Evolutionary conservation across 371 early-diverging fungal genomes (phyloP), one percentile per base, ranked within the genome.

Genomic region (Saksenaea vasiformis): DNA sequence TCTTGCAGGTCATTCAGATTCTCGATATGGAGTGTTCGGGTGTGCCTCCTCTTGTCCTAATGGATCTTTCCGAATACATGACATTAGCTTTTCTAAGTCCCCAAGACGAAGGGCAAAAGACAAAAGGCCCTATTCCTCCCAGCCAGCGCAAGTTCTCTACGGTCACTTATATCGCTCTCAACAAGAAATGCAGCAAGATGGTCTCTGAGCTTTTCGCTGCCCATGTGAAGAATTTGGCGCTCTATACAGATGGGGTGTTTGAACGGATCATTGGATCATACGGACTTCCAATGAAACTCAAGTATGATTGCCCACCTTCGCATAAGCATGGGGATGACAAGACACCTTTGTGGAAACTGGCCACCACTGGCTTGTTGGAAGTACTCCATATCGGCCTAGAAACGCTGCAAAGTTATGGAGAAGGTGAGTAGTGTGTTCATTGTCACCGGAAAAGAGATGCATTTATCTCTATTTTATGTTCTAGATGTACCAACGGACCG

Each of bases 271-370:
- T 93, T 58, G 79, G 77, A 37, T 85, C 87, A 1, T 79, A 90
- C 66, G 89, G 89, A 5, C 68, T 88, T 4, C 88, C 91, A 0
- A 91, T 94, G 92, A 79, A 83, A 19, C 77, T 88, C 8, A 89
- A 91, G 62, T 91, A 92, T 58, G 87, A 87, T 53, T 92, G 94
- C 55, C 94, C 93, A 5, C 77, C 84, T 10, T 86, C 90, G 1
- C 89, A 83, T 38, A 84, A 80, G 51, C 90, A 91, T 66, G 76
- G 77, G 8, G 78, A 84, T 35, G 91, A 94, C 36, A 86, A 90
- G 44, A 86, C 87, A 5, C 92, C 93, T 1, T 69, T 94, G 5
- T 94, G 92, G 92, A 87, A 89, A 64, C 54, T 73, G 3, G 92
- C 91, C 8, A 90, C 90, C 0, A 84, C 70, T n/a, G 83, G 88